A percentile compares a stretch with the other conserved stretches of the same genome.
Conservation (phyloP, 1,139 yeast species). For the Hyphopichia wangnamkhiaoensis region DNA sequence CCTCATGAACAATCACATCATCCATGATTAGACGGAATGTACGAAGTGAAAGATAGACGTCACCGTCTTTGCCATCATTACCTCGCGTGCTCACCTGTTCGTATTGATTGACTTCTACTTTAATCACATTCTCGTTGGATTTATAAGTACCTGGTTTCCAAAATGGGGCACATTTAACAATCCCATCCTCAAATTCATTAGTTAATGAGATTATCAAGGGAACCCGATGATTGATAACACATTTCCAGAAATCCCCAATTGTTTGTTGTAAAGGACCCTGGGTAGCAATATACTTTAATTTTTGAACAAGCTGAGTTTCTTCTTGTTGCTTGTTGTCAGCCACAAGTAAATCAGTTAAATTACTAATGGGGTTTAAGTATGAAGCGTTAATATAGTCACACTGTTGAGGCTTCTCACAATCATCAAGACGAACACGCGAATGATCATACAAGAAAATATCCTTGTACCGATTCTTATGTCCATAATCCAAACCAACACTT, state of each 20-base stretch:
- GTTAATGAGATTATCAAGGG: slow-evolving; percentile 51
- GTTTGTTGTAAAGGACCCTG: slow-evolving; percentile 84
- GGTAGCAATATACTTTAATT: slow-evolving; percentile 67
- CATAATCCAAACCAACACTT: slow-evolving; percentile 67
- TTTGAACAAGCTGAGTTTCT: slow-evolving; percentile 6
- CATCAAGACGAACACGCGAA: slow-evolving; percentile 59
- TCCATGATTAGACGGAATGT: slow-evolving; percentile 34
- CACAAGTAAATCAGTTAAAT: slow-evolving; percentile 9
- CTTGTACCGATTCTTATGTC: slow-evolving; percentile 74
- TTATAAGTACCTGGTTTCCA: slow-evolving; percentile 51
- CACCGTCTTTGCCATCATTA: slow-evolving; percentile 11
- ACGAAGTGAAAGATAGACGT: slow-evolving; percentile 31
- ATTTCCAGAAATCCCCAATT: slow-evolving; percentile 80
- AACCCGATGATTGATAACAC: slow-evolving; percentile 48
- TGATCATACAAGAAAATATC: slow-evolving; percentile 84
- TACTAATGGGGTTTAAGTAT: slow-evolving; percentile 22
- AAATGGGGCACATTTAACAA: slow-evolving; percentile 56
- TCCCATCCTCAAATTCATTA: slow-evolving; percentile 53
- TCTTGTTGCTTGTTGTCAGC: slow-evolving; percentile 2
- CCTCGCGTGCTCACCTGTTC: slow-evolving; percentile 11
- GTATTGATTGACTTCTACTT: slow-evolving; percentile 27
- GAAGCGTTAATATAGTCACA: slow-evolving; percentile 39
- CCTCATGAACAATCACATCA: slow-evolving; percentile 24
- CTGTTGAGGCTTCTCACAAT: slow-evolving; percentile 15
- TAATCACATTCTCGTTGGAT: slow-evolving; percentile 35